These are phyloP conservation scores for Catharanthus roseus DNA, from an alignment of 257 asterid species.

Conservation along the genomic window DNA sequence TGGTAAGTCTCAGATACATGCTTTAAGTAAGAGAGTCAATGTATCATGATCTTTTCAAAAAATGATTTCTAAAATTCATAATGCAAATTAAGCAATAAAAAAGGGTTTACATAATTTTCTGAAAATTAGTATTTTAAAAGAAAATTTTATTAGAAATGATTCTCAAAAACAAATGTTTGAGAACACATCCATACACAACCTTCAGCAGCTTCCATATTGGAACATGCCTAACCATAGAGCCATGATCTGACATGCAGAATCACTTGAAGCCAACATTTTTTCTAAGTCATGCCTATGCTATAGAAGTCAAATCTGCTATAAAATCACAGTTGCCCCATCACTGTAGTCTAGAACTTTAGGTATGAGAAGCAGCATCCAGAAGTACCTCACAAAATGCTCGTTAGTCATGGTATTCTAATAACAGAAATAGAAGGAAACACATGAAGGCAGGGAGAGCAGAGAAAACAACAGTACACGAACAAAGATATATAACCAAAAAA, in stretches of 20 bases:
- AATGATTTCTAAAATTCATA: neutral
- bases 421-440: neutral
- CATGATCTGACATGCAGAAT: neutral
- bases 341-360: neutral
- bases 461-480: neutral
- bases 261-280: neutral
- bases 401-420: neutral
- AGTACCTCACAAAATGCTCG: neutral
- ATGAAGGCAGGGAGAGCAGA: neutral
- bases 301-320: neutral
- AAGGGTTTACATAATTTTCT: neutral
- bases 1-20: neutral
- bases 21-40: neutral
- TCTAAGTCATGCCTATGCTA: neutral
- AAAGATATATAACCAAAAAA: neutral
- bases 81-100: neutral
- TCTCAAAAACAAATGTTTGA: neutral
- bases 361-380: neutral
- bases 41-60: neutral
- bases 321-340: neutral
- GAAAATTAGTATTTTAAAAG: neutral
- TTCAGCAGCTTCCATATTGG: neutral
- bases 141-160: neutral
- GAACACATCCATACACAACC: neutral
- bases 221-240: neutral